These are phyloP conservation scores for Aureobasidium sp. DNA, from an alignment of 2,329 filamentous ascomycete genomes.

Conservation along the genomic window DNA sequence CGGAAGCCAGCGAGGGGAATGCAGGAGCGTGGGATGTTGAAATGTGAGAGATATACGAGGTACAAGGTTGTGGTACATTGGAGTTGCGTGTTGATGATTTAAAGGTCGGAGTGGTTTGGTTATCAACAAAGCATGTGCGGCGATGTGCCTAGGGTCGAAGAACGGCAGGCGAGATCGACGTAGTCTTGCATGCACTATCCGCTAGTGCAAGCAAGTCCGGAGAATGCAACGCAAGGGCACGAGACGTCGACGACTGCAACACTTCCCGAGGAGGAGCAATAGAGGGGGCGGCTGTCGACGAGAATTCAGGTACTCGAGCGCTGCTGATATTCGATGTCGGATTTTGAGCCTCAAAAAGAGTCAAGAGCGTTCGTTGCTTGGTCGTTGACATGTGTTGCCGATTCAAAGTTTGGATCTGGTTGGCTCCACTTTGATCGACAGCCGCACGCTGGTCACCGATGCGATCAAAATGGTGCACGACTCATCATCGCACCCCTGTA, in stretches of 20 bases:
- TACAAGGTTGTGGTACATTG: not conserved
- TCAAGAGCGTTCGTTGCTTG: not conserved
- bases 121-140: not conserved
- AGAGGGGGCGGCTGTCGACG: not conserved
- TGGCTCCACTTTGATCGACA: slow-evolving; percentile 2
- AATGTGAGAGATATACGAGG: slow-evolving; percentile 4
- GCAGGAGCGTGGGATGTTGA: not conserved
- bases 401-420: not conserved
- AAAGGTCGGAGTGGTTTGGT: not conserved
- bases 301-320: not conserved
- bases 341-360: not conserved
- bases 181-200: not conserved
- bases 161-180: not conserved
- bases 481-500: slow-evolving; percentile 6
- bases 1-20: not conserved
- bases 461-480: slow-evolving; percentile 5
- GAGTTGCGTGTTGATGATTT: not conserved
- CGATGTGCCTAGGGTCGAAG: not conserved
- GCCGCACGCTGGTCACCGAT: slow-evolving; percentile 5
- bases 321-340: not conserved
- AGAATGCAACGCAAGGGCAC: not conserved
- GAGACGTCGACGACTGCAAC: no score
- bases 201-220: not conserved
- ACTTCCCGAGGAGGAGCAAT: not conserved
- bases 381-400: not conserved